A percentile compares a stretch with the other conserved stretches of the same genome.
Evolutionary conservation across 768 basidiomycete species (phyloP).

Genomic region (Lactarius psammicola): DNA sequence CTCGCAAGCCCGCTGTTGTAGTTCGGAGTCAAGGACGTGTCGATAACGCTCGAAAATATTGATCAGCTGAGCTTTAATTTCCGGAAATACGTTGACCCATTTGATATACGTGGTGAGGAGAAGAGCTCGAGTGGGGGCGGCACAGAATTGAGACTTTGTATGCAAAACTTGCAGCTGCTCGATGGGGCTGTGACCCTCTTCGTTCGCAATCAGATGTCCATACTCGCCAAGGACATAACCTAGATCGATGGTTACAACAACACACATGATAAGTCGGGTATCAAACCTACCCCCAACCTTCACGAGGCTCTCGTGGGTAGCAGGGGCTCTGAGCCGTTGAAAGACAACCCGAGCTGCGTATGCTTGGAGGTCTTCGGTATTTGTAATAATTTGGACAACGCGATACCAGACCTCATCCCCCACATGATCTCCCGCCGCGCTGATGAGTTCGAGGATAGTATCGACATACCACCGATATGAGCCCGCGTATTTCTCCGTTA

Average conservation of each 20-base stretch:
- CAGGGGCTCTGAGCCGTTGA: slow-evolving; percentile 81
- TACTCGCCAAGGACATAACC: slow-evolving; percentile 98
- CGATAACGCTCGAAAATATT: slow-evolving; percentile 96
- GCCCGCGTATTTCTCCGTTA: slow-evolving; percentile 97
- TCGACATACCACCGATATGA: slow-evolving; percentile 99
- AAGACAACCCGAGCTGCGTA: slow-evolving; percentile 94
- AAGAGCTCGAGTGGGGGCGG: slow-evolving; percentile 86
- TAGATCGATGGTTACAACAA: slow-evolving; percentile 33
- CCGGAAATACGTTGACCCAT: slow-evolving; percentile 99
- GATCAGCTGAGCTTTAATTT: slow-evolving; percentile 91
- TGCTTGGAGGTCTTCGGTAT: slow-evolving; percentile 95
- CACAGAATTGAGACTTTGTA: slow-evolving; percentile 92
- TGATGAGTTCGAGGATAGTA: slow-evolving; percentile 93
- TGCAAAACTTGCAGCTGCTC: slow-evolving; percentile 94
- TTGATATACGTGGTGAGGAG: slow-evolving; percentile 98
- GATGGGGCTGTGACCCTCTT: slow-evolving; percentile 85
- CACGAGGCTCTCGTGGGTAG: slow-evolving; percentile 89
- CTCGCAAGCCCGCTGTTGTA: slow-evolving; percentile 98
- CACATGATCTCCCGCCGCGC: slow-evolving; percentile 96
- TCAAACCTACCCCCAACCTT: slow-evolving; percentile 83
- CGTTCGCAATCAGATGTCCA: slow-evolving; percentile 95
- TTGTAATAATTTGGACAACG: slow-evolving; percentile 96
- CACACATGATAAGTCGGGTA: neutral
- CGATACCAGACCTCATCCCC: slow-evolving; percentile 99
- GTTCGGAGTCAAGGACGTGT: slow-evolving; percentile 94